Percentiles rank a stretch among this genome's conserved stretches.
Conservation (phyloP, 2,329 filamentous ascomycete genomes). For the Fusarium palustre region DNA sequence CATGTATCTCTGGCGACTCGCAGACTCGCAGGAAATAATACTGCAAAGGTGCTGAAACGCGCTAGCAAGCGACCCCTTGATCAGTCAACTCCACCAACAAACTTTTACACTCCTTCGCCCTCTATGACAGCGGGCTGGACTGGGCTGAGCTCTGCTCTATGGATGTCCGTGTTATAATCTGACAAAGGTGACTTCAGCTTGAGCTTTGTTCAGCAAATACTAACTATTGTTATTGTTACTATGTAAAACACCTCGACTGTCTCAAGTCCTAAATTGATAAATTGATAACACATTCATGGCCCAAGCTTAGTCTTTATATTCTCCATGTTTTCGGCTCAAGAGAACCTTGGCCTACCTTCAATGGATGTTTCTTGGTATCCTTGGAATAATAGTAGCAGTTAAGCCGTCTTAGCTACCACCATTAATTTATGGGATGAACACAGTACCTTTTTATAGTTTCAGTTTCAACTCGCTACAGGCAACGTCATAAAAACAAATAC, state of each 20-base stretch:
- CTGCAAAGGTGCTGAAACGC: constrained; percentile 27
- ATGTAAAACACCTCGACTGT: neutral
- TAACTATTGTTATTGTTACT: too few species aligned
- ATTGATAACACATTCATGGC: neutral
- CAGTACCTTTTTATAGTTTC: neutral
- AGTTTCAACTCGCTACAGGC: neutral
- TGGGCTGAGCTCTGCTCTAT: neutral
- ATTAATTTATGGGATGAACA: neutral
- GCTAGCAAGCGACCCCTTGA: constrained; percentile 19
- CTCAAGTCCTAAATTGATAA: too few species aligned
- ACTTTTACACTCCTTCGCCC: neutral
- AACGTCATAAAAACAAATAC: neutral
- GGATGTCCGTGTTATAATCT: neutral
- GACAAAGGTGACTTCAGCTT: neutral
- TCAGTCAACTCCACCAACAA: constrained; percentile 4
- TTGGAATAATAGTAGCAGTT: neutral
- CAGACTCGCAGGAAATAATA: constrained; percentile 1
- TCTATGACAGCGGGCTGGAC: neutral
- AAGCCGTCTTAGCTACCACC: neutral
- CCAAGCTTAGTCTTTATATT: neutral
- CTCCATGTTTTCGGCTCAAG: neutral
- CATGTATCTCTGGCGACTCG: constrained; percentile 14
- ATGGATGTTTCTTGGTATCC: neutral
- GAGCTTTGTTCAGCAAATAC: neutral
- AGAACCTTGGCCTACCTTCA: too few species aligned